Base-by-base conservation (phyloP, 208 protist species). In the Sergeia podlipaevii region DNA sequence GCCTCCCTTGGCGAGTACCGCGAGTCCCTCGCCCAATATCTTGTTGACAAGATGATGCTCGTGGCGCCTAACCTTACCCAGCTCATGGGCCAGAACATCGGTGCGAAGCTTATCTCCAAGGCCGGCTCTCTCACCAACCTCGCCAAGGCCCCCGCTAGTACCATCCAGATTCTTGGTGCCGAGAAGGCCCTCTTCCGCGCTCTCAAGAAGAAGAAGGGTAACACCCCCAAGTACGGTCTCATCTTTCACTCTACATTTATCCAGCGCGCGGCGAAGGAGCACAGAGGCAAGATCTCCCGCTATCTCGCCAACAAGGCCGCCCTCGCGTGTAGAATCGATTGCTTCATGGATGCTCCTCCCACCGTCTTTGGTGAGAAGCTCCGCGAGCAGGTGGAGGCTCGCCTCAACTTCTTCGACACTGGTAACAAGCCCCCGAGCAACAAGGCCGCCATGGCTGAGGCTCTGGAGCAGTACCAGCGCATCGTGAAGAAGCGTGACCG, bases 171-270 rank as follows among this genome's bases (percentile, higher is more conserved):
- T 72, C 85, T 99, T 7, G 99, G 99, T 58, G 99, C 99, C 30
- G 99, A 99, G 80, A 99, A 99, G 89, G 98, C 98, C 4, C 91
- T 99, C 21, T 99, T 99, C 95, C 89, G 97, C 29, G 97, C 97
- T 0, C 84, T 99, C 13, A 99, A 99, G 80, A 99, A 98, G 78
- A 86, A 92, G 32, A 91, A 93, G 70, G 96, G 96, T 46, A 99
- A 99, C 84, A 99, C 98, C 5, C 98, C 98, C 63, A 99, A 99
- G 83, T 99, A 99, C 70, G 98, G 98, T 55, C 93, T 99, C 34
- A 98, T 99, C 73, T 99, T 98, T 77, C 95, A 99, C 85, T 97
- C 97, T 17, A 88, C 87, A 6, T 98, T 99, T 71, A 98, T 99
- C 56, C 95, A 97, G 57, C 89, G 91, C n/a, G 97, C 97, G 0